These are phyloP conservation scores for Berkeleyomyces rouxiae DNA, from an alignment of 2,329 filamentous ascomycete species.

Conservation along the genomic window DNA sequence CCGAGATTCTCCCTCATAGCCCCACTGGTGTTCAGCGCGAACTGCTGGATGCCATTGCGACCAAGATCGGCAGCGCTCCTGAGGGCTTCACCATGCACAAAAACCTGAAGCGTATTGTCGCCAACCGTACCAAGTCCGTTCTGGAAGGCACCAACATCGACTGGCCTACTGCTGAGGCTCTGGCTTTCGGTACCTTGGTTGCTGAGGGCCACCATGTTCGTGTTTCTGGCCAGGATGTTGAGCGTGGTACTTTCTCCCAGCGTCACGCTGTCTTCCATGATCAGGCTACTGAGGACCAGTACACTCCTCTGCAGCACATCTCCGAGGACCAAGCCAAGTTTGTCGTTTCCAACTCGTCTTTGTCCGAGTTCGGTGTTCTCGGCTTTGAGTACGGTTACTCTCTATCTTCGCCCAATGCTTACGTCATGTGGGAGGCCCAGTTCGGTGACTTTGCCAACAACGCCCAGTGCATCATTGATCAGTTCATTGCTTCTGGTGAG, in stretches of 20 bases:
- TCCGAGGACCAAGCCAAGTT: constrained; percentile 88
- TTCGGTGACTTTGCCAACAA: constrained; percentile 99
- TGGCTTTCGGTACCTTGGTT: constrained; percentile 84
- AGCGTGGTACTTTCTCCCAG: constrained; percentile 98
- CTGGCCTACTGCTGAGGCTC: constrained; percentile 90
- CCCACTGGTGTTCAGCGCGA: constrained; percentile 63
- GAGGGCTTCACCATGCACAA: constrained; percentile 81
- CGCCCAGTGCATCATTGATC: constrained; percentile 95
- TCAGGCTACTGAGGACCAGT: constrained; percentile 83
- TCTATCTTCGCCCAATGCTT: constrained; percentile 83
- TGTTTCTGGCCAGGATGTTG: constrained; percentile 95
- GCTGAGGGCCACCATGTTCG: constrained; percentile 92
- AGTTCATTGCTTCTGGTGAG: constrained; percentile 95
- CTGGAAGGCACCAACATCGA: constrained; percentile 88
- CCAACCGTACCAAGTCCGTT: constrained; percentile 79
- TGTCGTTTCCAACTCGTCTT: constrained; percentile 90
- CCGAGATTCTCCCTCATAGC: constrained; percentile 81
- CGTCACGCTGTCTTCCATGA: constrained; percentile 95
- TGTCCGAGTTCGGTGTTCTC: constrained; percentile 53
- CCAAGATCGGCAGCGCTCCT: constrained; percentile 60
- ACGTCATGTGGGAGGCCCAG: constrained; percentile 99
- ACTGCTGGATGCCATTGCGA: constrained; percentile 64
- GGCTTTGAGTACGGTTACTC: constrained; percentile 99
- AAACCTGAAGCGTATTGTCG: constrained; percentile 92
- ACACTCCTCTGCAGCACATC: constrained; percentile 80